A percentile compares a stretch with the other conserved stretches of the same genome.
Conservation (phyloP, 1,284 basidiomycete species). For the Ceratobasidium theobromae region DNA sequence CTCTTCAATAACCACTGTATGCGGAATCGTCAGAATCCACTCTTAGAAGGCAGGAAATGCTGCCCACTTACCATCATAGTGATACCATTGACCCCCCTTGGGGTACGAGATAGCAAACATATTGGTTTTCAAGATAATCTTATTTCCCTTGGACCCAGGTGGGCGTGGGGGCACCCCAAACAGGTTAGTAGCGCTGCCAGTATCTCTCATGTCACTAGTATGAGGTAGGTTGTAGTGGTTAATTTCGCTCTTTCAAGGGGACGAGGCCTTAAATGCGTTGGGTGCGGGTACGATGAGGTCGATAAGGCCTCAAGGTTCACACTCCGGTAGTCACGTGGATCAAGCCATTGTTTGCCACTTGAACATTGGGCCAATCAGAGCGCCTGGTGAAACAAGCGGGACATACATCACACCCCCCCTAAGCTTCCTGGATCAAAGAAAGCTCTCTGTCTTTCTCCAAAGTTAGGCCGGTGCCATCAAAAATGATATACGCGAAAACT, state of each 20-base stretch:
- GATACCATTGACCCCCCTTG: conserved; percentile 2
- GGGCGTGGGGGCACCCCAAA: conserved; percentile 15
- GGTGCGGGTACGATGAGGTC: not conserved
- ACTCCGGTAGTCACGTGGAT: conserved; percentile 15
- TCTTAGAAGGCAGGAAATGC: not conserved
- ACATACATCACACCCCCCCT: not conserved
- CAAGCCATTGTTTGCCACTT: not conserved
- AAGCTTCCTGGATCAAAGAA: too few species aligned
- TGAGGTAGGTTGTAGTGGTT: not conserved
- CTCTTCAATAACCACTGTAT: conserved; percentile 20
- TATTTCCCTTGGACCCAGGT: not conserved
- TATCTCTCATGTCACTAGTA: not conserved
- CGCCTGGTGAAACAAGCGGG: not conserved
- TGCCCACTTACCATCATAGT: conserved; percentile 14
- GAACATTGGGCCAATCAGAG: not conserved
- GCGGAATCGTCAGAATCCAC: not conserved
- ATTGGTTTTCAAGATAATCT: not conserved
- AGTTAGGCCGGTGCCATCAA: too few species aligned
- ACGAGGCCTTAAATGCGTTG: not conserved
- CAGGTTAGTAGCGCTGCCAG: conserved; percentile 8
- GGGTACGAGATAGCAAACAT: conserved; percentile 21
- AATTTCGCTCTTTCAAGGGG: not conserved
- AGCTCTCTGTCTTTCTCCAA: too few species aligned
- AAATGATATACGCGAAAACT: too few species aligned
- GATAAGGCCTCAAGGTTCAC: conserved; percentile 11